These are phyloP conservation scores for Fraxinus sp. DNA, from an alignment of 305 asterid species.

Conservation along the genomic window DNA sequence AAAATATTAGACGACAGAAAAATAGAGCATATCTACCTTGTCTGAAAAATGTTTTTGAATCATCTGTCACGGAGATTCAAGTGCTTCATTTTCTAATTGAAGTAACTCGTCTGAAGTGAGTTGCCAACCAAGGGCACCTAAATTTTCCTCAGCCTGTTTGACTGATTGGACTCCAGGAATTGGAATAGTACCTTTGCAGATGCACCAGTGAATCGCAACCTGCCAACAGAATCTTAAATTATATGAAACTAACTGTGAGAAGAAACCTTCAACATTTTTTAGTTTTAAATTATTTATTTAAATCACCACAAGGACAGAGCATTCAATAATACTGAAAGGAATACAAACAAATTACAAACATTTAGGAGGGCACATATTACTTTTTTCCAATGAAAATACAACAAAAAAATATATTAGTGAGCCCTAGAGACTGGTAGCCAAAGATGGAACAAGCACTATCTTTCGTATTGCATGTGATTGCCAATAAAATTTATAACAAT, in stretches of 20 bases:
- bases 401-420: no score
- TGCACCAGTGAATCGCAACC: conserved; percentile 97
- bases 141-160: conserved; percentile 71
- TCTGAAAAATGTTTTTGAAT: conserved; percentile 83
- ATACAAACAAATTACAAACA: no score
- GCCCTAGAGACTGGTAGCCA: background rate
- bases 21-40: conserved; percentile 36
- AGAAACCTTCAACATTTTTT: background rate
- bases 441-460: no score
- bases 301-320: background rate
- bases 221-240: conserved; percentile 16
- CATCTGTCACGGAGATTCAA: conserved; percentile 68
- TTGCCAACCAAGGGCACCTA: conserved; percentile 94
- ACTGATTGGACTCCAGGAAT: conserved; percentile 81
- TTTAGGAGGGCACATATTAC: no score
- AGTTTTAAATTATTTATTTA: background rate
- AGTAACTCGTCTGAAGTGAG: conserved; percentile 60
- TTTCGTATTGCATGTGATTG: no score
- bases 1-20: background rate
- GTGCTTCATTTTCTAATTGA: conserved; percentile 67
- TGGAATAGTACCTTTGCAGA: conserved; percentile 74
- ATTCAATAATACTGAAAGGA: background rate
- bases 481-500: no score
- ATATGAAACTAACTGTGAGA: background rate
- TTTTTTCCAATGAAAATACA: no score